Percentiles rank a stretch among this genome's conserved stretches.
Conservation (phyloP, 345 rosid genomes). For the Aquilaria malaccensis region DNA sequence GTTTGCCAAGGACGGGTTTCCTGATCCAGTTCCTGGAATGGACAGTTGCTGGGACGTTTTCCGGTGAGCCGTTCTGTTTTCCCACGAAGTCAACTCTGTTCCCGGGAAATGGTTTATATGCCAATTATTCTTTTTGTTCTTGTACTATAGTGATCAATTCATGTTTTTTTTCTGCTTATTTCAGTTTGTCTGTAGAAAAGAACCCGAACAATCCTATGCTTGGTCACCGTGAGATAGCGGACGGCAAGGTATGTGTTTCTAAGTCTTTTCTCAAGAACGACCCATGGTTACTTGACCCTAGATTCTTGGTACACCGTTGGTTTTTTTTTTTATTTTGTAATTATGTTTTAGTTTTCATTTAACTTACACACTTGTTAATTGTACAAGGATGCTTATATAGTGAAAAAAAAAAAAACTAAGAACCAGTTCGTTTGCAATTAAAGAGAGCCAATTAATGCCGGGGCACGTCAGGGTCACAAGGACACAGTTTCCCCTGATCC, state of each 20-base stretch:
- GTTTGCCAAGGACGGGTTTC: slow-evolving; percentile 73
- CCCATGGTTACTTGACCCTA: too few species aligned
- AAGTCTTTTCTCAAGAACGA: too few species aligned
- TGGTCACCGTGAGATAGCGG: slow-evolving; percentile 56
- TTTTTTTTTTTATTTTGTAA: not conserved
- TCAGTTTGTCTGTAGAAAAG: slow-evolving; percentile 32
- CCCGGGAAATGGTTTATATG: too few species aligned
- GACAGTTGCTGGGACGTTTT: slow-evolving; percentile 90
- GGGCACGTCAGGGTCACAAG: too few species aligned
- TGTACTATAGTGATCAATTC: not conserved
- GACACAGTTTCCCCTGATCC: too few species aligned
- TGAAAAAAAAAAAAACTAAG: too few species aligned
- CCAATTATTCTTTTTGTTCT: too few species aligned
- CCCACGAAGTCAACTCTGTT: not conserved
- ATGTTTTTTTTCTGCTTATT: slow-evolving; percentile 5
- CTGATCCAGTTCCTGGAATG: slow-evolving; percentile 62
- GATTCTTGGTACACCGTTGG: too few species aligned
- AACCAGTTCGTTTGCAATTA: too few species aligned
- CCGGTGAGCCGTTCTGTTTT: slow-evolving; percentile 37
- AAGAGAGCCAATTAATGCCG: too few species aligned
- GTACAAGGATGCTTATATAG: too few species aligned
- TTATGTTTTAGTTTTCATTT: not conserved
- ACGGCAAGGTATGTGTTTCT: slow-evolving; percentile 46
- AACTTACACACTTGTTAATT: too few species aligned
- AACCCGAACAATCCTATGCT: slow-evolving; percentile 68